A percentile compares a stretch with the other conserved stretches of the same genome.
Conservation (phyloP, 371 early-diverging fungal genomes). For the Rhizopus microsporus region DNA sequence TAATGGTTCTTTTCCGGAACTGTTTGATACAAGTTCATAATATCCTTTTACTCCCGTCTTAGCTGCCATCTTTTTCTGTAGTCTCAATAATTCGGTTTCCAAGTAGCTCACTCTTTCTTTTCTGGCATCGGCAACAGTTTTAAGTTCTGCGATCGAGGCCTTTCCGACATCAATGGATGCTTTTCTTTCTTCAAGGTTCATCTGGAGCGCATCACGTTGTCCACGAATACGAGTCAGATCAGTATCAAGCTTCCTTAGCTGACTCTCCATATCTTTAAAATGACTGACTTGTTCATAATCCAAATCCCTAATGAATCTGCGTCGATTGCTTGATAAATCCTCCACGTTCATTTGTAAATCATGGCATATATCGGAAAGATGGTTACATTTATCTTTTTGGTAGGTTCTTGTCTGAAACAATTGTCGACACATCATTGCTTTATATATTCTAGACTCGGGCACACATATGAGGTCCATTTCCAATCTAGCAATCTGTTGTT, state of each 20-base stretch:
- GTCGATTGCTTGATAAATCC: slow-evolving; percentile 21
- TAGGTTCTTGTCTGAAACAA: slow-evolving; percentile 34
- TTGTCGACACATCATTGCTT: slow-evolving; percentile 33
- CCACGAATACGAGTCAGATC: slow-evolving; percentile 79
- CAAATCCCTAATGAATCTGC: slow-evolving; percentile 26
- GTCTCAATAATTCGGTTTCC: slow-evolving; percentile 21
- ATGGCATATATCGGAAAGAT: slow-evolving; percentile 22
- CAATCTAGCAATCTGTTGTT: slow-evolving; percentile 37
- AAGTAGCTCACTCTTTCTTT: slow-evolving; percentile 29
- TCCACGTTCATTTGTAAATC: slow-evolving; percentile 27
- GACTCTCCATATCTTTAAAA: slow-evolving; percentile 55
- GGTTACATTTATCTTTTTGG: slow-evolving; percentile 37
- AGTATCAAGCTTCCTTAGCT: slow-evolving; percentile 72
- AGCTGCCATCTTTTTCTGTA: slow-evolving; percentile 23
- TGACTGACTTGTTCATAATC: slow-evolving; percentile 31
- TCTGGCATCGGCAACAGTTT: slow-evolving; percentile 32
- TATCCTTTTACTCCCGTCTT: slow-evolving; percentile 18
- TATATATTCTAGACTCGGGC: slow-evolving; percentile 41
- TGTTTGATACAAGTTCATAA: slow-evolving; percentile 18
- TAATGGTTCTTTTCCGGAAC: slow-evolving; percentile 13
- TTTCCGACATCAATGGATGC: slow-evolving; percentile 23
- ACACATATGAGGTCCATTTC: slow-evolving; percentile 40
- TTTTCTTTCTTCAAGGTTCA: slow-evolving; percentile 23
- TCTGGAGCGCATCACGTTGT: slow-evolving; percentile 55
- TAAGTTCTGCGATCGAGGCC: slow-evolving; percentile 20